A percentile compares a stretch with the other conserved stretches of the same genome.
phyloP scores from a whole-genome alignment of 805 yeast genomes.

The Wickerhamiella bombiphila region DNA sequence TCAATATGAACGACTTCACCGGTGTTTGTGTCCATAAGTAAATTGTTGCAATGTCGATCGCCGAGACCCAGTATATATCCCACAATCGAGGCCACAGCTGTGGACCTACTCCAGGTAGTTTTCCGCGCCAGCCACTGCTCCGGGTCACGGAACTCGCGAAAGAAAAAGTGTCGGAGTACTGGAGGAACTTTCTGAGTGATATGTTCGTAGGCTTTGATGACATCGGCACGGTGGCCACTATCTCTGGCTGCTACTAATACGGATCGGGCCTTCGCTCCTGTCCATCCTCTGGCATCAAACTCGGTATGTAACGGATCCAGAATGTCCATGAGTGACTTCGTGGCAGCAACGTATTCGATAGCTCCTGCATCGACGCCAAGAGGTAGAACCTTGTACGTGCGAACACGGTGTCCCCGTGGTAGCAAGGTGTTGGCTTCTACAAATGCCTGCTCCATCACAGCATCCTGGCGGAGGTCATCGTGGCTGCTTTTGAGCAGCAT shows the following conservation, averaged over 20 bases:
- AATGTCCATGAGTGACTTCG: constrained; percentile 56
- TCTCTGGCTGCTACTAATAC: constrained; percentile 28
- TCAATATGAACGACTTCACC: constrained; percentile 96
- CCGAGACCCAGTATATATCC: constrained; percentile 88
- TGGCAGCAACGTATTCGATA: constrained; percentile 74
- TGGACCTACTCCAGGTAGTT: constrained; percentile 52
- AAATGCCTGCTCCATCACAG: constrained; percentile 95
- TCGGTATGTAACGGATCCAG: constrained; percentile 46
- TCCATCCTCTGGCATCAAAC: constrained; percentile 30
- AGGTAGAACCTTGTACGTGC: constrained; percentile 85
- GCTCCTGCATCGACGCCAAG: constrained; percentile 77
- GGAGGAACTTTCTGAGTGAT: constrained; percentile 47
- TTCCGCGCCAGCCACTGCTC: constrained; percentile 61
- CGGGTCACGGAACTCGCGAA: constrained; percentile 48
- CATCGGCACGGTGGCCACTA: constrained; percentile 21
- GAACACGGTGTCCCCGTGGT: constrained; percentile 26
- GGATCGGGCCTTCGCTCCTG: constrained; percentile 43
- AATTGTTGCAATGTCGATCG: constrained; percentile 86
- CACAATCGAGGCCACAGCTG: constrained; percentile 73
- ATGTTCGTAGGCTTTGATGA: constrained; percentile 26
- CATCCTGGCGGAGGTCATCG: constrained; percentile 90
- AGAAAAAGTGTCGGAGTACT: constrained; percentile 54
- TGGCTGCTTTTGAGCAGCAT: constrained; percentile 59
- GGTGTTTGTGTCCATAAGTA: constrained; percentile 58
- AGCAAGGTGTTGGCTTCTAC: constrained; percentile 57